These are phyloP conservation scores for Graphilbum fragrans DNA, from an alignment of 2,329 filamentous ascomycete species.

Conservation along the genomic window DNA sequence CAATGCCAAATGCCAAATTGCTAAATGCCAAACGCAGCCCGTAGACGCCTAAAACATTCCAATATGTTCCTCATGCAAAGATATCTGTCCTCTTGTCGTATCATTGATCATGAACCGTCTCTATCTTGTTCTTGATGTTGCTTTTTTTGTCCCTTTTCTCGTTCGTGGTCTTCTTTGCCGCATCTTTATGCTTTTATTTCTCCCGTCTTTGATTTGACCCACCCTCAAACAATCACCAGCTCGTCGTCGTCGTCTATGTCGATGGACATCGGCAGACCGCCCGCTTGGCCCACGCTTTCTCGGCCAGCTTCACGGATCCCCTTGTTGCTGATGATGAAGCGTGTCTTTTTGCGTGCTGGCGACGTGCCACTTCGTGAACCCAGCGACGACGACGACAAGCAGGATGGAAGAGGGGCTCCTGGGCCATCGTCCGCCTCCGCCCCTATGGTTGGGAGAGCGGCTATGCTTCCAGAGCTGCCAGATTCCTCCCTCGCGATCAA, in stretches of 20 bases:
- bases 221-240: slow-evolving; percentile 28
- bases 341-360: slow-evolving; percentile 58
- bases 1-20: too few relatives aligned
- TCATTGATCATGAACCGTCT: too few relatives aligned
- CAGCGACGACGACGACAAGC: neutral
- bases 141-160: too few relatives aligned
- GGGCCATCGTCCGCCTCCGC: neutral
- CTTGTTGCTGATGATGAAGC: slow-evolving; percentile 66
- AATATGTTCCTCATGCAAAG: too few relatives aligned
- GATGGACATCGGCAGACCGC: slow-evolving; percentile 21
- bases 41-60: too few relatives aligned
- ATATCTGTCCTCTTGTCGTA: too few relatives aligned
- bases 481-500: too few relatives aligned
- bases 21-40: too few relatives aligned
- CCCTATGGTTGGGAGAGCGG: neutral
- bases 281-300: slow-evolving; percentile 53
- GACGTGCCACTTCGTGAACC: slow-evolving; percentile 11
- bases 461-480: slow-evolving; percentile 7
- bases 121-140: too few relatives aligned
- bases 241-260: slow-evolving; percentile 42
- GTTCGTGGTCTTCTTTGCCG: too few relatives aligned
- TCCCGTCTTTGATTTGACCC: neutral
- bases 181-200: too few relatives aligned
- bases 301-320: slow-evolving; percentile 67
- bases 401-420: too few relatives aligned